Base-by-base conservation (phyloP, 2,329 filamentous ascomycete genomes). In the Neofusicoccum sp. region DNA sequence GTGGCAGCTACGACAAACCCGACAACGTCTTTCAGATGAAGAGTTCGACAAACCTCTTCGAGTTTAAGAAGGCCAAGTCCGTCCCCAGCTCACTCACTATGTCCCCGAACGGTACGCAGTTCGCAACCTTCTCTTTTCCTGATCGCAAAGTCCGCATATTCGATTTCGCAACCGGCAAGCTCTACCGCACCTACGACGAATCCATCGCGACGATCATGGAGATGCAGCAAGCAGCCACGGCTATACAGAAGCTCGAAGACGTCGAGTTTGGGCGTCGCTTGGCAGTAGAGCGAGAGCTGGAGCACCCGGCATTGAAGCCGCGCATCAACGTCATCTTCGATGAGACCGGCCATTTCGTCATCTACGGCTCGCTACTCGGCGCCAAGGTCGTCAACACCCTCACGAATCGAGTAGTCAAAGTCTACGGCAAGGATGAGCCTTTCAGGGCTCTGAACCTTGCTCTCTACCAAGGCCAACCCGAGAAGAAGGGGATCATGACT, bases 351-450 rank as follows among this genome's bases (percentile, higher is more conserved):
- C 87, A 99, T 73, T 99, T 99, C 74, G 86, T 99, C 64, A 80
- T 97, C 36, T 99, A 97, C 70, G 95, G 95, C 34, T 96, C 93
- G 9, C 88, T 99, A 67, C 79, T 93, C 43, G 95, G 96, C 24
- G 86, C 93, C 70, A 99, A 99, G 76, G 93, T 98, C 26, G 84
- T 99, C 74, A 99, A 99, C 77, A 97, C 91, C 0, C 88, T 93
- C 70, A 96, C 95, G 14, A 98, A 99, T 76, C 86, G 91, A 63
- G 87, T 97, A 1, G 89, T 97, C 63, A 93, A 92, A 72, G 84
- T 95, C 1, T 98, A 93, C 75, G 95, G 90, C 45, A 89, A 88
- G 68, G 93, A 98, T 53, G 95, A 99, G 70, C 87, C 89, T 43
- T 88, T 97, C 68, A 87, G 95, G 28, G 86, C 91, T 0, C 80